Conservation (phyloP, 2,329 filamentous ascomycete species). For the Phialemonium atrogriseum region DNA sequence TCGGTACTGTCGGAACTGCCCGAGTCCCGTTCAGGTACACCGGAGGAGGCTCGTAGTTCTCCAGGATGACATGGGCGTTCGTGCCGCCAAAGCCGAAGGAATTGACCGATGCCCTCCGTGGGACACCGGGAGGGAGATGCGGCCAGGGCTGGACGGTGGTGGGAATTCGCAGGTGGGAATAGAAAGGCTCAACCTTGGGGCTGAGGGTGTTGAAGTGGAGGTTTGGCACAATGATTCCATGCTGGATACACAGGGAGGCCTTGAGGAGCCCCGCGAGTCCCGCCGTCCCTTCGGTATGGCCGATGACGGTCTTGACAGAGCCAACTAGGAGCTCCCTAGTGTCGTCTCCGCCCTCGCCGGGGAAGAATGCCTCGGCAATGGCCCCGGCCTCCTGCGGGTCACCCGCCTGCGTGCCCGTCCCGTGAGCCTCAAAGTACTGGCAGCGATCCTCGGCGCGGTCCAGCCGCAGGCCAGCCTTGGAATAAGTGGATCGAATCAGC, state of each 20-base stretch:
- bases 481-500: slow-evolving; percentile 29
- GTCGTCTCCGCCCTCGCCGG: slow-evolving; percentile 1
- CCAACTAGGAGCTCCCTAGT: slow-evolving; percentile 24
- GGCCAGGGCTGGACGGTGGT: slow-evolving; percentile 31
- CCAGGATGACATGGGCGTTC: slow-evolving; percentile 13
- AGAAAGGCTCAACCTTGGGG: slow-evolving; percentile 24
- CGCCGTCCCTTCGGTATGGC: slow-evolving; percentile 35
- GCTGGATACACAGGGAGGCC: slow-evolving; percentile 26
- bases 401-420: slow-evolving; percentile 10
- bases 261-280: slow-evolving; percentile 35
- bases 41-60: slow-evolving; percentile 3
- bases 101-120: slow-evolving; percentile 10
- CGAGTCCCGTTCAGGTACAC: too few species aligned
- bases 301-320: slow-evolving; percentile 28
- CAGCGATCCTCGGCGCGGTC: slow-evolving; percentile 17
- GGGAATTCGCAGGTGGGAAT: slow-evolving; percentile 30
- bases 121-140: not conserved
- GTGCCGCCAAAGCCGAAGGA: slow-evolving; percentile 31
- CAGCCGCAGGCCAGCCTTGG: slow-evolving; percentile 23
- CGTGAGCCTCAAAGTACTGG: slow-evolving; percentile 30
- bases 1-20: too few species aligned
- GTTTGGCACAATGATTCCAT: slow-evolving; percentile 26
- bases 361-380: slow-evolving; percentile 9
- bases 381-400: slow-evolving; percentile 21
- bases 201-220: slow-evolving; percentile 35